Evolutionary conservation across 805 yeast genomes (phyloP), one percentile per base, ranked within the genome.

Genomic region (Zygosaccharomyces bailii): DNA sequence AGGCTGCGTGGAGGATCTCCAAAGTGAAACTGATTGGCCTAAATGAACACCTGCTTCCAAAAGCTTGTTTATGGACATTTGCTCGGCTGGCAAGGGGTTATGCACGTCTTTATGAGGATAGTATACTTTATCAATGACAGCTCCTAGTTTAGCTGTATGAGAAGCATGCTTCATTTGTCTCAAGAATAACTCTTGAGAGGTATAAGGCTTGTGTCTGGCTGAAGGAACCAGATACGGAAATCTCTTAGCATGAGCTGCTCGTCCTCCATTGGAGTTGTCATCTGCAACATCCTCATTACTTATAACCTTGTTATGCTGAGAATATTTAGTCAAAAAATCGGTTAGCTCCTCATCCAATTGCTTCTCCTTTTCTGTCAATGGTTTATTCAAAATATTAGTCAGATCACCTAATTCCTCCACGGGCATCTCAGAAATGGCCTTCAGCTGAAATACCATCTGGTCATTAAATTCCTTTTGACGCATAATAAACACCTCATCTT

Each of bases 1-100:
- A 8, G 95, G 90, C 65, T 89, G 91, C 41, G 90, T 86, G 20
- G 84, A 75, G 7, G 89, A 80, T 55, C 95, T 80, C 79, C 82
- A 84, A 49, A 83, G 71, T 2, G 84, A 72, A 27, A 79, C 83
- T n/a, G 96, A 76, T 56, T 91, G 97, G 21, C 99, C 99, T 54
- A 93, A 71, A 65, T 93, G 99, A 36, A 91, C 91, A 42, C 96
- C 97, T 0, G 97, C 87, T 3, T 96, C 91, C 65, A 91, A 64
- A 42, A 93, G 73, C 45, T 80, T 80, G 23, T 87, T 71, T 29
- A 89, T 71, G 2, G 91, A 74, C 9, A 86, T 61, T 45, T 85
- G 78, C 17, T 74, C 66, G 17, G 79, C 70, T 10, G 71, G 55
- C 27, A 76, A 69, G 13, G 96, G 96, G 18, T 71, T 67, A 35